Conservation (phyloP, 768 basidiomycete species). For the Amanita muscaria region DNA sequence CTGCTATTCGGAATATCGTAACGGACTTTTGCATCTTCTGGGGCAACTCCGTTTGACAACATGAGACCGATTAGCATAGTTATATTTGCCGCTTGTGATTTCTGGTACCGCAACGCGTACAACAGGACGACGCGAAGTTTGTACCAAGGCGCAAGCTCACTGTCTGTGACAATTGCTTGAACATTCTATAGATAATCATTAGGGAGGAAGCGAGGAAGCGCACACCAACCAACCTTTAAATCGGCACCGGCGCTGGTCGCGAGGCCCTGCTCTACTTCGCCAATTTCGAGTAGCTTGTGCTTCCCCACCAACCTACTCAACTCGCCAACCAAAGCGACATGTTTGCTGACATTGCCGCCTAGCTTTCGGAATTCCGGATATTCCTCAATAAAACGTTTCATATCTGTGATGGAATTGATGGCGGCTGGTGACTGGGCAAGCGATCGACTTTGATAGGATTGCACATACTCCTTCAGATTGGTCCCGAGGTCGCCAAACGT, state of each 20-base stretch:
- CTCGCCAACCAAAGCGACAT: slow-evolving; percentile 95
- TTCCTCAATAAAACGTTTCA: slow-evolving; percentile 97
- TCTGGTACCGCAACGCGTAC: slow-evolving; percentile 92
- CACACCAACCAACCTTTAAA: slow-evolving; percentile 41
- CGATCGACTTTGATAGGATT: slow-evolving; percentile 84
- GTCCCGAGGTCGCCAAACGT: slow-evolving; percentile 97
- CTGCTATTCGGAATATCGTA: slow-evolving; percentile 7
- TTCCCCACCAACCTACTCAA: slow-evolving; percentile 82
- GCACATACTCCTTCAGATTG: slow-evolving; percentile 85
- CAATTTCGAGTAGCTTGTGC: slow-evolving; percentile 80
- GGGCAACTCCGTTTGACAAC: slow-evolving; percentile 64
- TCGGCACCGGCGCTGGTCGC: slow-evolving; percentile 90
- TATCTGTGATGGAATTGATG: slow-evolving; percentile 91
- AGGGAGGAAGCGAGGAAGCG: neutral
- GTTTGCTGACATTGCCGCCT: slow-evolving; percentile 97
- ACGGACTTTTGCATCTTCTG: slow-evolving; percentile 57
- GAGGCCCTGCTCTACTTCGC: slow-evolving; percentile 93
- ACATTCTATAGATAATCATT: slow-evolving; percentile 49
- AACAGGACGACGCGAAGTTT: slow-evolving; percentile 89
- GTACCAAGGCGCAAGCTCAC: slow-evolving; percentile 60
- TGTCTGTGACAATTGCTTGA: slow-evolving; percentile 65
- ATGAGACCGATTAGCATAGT: slow-evolving; percentile 67
- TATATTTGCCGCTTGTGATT: slow-evolving; percentile 75
- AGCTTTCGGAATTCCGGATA: slow-evolving; percentile 96
- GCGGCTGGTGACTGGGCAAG: slow-evolving; percentile 63